Base-by-base conservation (phyloP, 352 stramenopile genomes). In the Aphanomyces stellatus region DNA sequence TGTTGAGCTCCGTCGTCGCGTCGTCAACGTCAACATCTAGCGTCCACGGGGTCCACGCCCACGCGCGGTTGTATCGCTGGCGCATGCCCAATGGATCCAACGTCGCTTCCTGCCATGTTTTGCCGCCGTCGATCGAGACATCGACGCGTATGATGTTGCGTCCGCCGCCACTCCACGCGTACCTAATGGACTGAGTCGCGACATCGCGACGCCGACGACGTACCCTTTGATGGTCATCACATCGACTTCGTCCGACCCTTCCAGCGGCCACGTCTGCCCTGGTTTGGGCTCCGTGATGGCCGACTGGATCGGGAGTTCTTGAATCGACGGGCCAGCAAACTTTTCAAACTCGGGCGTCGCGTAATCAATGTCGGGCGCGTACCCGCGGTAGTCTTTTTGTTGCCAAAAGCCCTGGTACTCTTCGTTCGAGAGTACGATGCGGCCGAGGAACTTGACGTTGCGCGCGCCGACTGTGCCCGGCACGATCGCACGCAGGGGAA, bases 371-470 rank as follows among this genome's bases (percentile, higher is more conserved):
- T 90, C 93, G 3, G 91, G 87, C 13, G 82, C 79, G 67, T 95
- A 94, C 0, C 85, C 84, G 43, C 95, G 96, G 76, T 98, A 97
- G 73, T 97, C 90, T 40, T 88, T 88, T 71, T 94, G 88, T 72
- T 97, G 91, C 91, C 91, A 97, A 70, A 96, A 91, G 69, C 85
- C 94, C 5, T 81, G 81, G 49, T 84, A 93, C 63, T 97, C 91
- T 2, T 88, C 75, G 13, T 82, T 75, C 5, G 80, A 73, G 15
- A 94, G 74, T 4, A 91, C 72, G 51, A 99, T 96, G 55, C 93
- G 94, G 28, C 92, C 82, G 6, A 99, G 68, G 80, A 97, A 99
- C 74, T 99, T 99, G 43, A 99, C 95, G 71, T 97, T 98, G 5
- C 97, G 87, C 27, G 96, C 95, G 8, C 91, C 97, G 11, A 98